Conservation (phyloP, 2,329 filamentous ascomycete genomes). For the Alternaria postmessia region DNA sequence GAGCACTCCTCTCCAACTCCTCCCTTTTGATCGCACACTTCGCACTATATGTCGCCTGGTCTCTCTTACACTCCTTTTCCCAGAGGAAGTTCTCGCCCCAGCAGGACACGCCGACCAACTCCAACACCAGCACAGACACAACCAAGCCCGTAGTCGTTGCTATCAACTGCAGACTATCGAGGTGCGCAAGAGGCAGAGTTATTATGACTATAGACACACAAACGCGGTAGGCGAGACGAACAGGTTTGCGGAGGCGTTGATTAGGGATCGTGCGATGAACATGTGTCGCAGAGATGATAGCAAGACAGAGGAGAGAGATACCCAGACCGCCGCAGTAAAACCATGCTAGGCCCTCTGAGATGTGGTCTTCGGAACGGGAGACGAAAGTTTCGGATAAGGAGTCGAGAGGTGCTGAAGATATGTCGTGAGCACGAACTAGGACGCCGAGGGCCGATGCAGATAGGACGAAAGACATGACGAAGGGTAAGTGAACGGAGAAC, state of each 20-base stretch:
- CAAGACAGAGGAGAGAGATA: conserved; percentile 63
- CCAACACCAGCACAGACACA: conserved; percentile 43
- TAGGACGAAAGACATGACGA: conserved; percentile 70
- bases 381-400: conserved; percentile 62
- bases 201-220: conserved; percentile 62
- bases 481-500: conserved; percentile 66
- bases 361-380: conserved; percentile 58
- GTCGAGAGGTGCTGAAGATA: conserved; percentile 56
- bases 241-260: conserved; percentile 60
- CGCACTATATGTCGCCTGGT: conserved; percentile 42
- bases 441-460: conserved; percentile 66
- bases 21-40: conserved; percentile 41
- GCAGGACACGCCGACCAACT: conserved; percentile 46
- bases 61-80: conserved; percentile 32
- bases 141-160: conserved; percentile 52
- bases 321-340: conserved; percentile 71
- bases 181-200: conserved; percentile 60
- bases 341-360: conserved; percentile 65
- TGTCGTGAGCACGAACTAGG: conserved; percentile 67
- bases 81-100: conserved; percentile 39
- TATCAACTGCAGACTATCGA: conserved; percentile 51
- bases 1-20: conserved; percentile 40
- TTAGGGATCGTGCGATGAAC: conserved; percentile 62
- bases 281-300: conserved; percentile 63
- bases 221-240: conserved; percentile 62